These are phyloP conservation scores for Pseudogymnoascus sp. DNA, from an alignment of 2,329 filamentous ascomycete genomes.

Conservation along the genomic window DNA sequence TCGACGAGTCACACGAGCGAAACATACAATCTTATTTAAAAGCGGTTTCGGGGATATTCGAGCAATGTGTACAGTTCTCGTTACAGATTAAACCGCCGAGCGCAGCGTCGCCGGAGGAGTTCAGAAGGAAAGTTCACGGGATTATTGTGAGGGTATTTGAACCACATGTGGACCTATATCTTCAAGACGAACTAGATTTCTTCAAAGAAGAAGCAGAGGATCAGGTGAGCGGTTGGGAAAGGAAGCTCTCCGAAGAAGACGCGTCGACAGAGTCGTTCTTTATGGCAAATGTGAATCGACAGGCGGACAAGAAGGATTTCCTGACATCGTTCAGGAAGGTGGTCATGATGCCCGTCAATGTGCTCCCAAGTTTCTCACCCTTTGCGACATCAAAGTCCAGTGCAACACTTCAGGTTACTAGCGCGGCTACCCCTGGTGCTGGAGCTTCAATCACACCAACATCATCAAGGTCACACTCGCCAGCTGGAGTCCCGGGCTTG, in stretches of 20 bases:
- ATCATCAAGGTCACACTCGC: constrained; percentile 44
- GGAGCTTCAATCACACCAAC: constrained; percentile 21
- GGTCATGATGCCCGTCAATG: constrained; percentile 97
- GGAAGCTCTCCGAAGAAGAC: constrained; percentile 83
- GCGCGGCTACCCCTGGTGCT: constrained; percentile 11
- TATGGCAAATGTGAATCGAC: constrained; percentile 90
- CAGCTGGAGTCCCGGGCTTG: constrained; percentile 23
- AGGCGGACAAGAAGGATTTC: constrained; percentile 95
- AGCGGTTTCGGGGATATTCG: constrained; percentile 80
- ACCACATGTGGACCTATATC: constrained; percentile 85
- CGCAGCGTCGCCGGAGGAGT: constrained; percentile 49
- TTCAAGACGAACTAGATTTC: constrained; percentile 82
- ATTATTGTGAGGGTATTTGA: constrained; percentile 73
- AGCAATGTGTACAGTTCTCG: constrained; percentile 74
- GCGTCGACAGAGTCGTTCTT: constrained; percentile 86
- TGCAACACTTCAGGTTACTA: constrained; percentile 13
- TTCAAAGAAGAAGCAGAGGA: constrained; percentile 71
- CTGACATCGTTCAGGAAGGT: constrained; percentile 96
- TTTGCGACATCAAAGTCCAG: constrained; percentile 41
- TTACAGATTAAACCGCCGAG: constrained; percentile 62
- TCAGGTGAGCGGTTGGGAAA: constrained; percentile 81
- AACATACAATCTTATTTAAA: constrained; percentile 73
- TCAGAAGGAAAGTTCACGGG: constrained; percentile 57
- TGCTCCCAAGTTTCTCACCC: constrained; percentile 63
- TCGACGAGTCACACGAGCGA: constrained; percentile 77